Conservation (phyloP, 176 grass and related monocot species). For the Bromus sterilis region DNA sequence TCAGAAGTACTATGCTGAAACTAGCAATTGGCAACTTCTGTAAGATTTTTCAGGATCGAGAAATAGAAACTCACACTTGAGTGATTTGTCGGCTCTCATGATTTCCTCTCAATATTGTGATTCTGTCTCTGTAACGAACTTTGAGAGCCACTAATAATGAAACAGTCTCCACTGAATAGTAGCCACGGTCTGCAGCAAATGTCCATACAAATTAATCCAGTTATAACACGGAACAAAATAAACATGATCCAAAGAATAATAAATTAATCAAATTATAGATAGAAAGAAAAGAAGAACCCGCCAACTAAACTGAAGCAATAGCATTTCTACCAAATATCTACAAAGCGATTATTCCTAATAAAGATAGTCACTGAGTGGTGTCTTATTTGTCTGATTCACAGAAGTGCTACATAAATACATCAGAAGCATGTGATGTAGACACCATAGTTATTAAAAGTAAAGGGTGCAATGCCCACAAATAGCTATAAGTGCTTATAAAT, state of each 20-base stretch:
- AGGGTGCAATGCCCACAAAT: background rate
- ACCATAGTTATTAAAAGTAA: background rate
- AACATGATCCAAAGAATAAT: background rate
- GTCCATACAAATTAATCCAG: constrained; percentile 4
- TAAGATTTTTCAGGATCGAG: constrained; percentile 12
- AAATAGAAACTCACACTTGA: constrained; percentile 63
- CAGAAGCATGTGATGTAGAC: background rate
- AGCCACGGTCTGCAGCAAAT: constrained; percentile 67
- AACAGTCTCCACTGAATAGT: constrained; percentile 70
- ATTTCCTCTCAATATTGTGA: constrained; percentile 76
- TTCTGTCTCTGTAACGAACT: constrained; percentile 71
- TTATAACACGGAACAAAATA: background rate
- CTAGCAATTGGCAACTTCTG: background rate
- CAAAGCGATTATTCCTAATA: background rate
- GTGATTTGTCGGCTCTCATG: constrained; percentile 80
- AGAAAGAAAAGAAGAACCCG: background rate
- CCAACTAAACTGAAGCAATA: background rate
- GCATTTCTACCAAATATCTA: background rate
- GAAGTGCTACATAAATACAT: background rate
- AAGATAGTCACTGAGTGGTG: background rate
- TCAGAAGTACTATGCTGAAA: constrained; percentile 10
- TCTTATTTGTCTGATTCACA: background rate
- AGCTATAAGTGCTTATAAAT: background rate
- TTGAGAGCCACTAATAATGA: constrained; percentile 59
- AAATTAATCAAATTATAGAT: background rate